These are phyloP conservation scores for Dioscorea alata DNA, from an alignment of 106 monocot species.

Conservation along the genomic window DNA sequence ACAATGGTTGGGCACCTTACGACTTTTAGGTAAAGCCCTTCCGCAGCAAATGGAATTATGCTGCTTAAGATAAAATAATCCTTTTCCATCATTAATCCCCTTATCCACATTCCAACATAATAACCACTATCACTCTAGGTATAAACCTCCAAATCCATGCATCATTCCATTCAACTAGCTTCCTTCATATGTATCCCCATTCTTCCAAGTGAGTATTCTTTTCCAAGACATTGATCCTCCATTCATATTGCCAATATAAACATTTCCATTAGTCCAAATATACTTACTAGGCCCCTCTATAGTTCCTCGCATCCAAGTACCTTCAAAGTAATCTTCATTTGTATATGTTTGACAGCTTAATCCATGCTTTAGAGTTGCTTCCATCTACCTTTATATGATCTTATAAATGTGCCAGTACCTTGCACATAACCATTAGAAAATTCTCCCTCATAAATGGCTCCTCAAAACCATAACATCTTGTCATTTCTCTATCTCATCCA, in stretches of 20 bases:
- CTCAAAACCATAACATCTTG: slow-evolving; percentile 66
- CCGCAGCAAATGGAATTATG: slow-evolving; percentile 57
- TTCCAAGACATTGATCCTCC: slow-evolving; percentile 79
- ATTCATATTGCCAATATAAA: slow-evolving; percentile 82
- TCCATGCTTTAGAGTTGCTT: slow-evolving; percentile 87
- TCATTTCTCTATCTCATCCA: slow-evolving; percentile 93
- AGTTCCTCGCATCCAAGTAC: slow-evolving; percentile 89
- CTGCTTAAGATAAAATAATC: slow-evolving; percentile 83
- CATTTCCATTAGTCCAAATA: slow-evolving; percentile 71
- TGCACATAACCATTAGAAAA: slow-evolving; percentile 88
- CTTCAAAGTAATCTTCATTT: slow-evolving; percentile 87
- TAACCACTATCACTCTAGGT: slow-evolving; percentile 79
- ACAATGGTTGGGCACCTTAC: no score
- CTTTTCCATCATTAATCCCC: slow-evolving; percentile 96
- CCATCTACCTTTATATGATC: slow-evolving; percentile 69
- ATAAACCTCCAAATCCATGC: slow-evolving; percentile 93
- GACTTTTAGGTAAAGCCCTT: slow-evolving; percentile 71
- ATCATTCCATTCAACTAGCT: slow-evolving; percentile 89
- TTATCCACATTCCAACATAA: slow-evolving; percentile 96
- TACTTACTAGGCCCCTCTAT: slow-evolving; percentile 94
- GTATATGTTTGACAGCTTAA: slow-evolving; percentile 64
- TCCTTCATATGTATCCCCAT: slow-evolving; percentile 88
- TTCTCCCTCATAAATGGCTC: slow-evolving; percentile 80
- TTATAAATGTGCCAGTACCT: slow-evolving; percentile 59
- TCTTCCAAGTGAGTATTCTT: slow-evolving; percentile 83